Conservation (phyloP, 225 moss, liverwort and hornwort genomes). For the Pleurozium schreberi region DNA sequence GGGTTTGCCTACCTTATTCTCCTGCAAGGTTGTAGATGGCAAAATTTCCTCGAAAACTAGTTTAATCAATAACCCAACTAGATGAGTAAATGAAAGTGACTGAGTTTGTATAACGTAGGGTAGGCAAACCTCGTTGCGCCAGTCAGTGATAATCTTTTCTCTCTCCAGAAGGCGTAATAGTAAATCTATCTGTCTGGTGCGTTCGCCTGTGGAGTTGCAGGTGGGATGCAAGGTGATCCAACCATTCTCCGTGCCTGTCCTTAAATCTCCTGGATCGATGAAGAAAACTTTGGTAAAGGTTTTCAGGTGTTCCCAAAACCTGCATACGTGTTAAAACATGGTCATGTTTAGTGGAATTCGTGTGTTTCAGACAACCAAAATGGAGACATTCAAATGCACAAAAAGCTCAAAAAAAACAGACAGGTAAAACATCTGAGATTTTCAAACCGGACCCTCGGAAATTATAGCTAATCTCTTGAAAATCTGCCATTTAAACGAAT, state of each 20-base stretch:
- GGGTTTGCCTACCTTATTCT: no score
- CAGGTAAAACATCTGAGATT: background rate
- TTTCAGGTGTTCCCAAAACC: conserved; percentile 27
- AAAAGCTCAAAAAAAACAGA: background rate
- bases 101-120: background rate
- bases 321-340: background rate
- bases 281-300: conserved; percentile 1
- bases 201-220: conserved; percentile 20
- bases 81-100: background rate
- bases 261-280: conserved; percentile 15
- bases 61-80: background rate
- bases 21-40: background rate
- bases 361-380: background rate
- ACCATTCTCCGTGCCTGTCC: conserved; percentile 7
- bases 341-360: background rate
- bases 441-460: background rate
- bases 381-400: background rate
- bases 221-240: conserved; percentile 41
- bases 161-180: conserved; percentile 18
- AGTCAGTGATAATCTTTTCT: conserved; percentile 13
- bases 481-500: no score
- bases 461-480: background rate
- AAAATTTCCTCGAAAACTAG: background rate
- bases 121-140: conserved; percentile 28
- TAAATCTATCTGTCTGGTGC: conserved; percentile 22